Percentiles rank a stretch among this genome's conserved stretches.
These are phyloP conservation scores for Paspalum notatum DNA, from an alignment of 176 grass and related monocot genomes.

Conservation along the genomic window DNA sequence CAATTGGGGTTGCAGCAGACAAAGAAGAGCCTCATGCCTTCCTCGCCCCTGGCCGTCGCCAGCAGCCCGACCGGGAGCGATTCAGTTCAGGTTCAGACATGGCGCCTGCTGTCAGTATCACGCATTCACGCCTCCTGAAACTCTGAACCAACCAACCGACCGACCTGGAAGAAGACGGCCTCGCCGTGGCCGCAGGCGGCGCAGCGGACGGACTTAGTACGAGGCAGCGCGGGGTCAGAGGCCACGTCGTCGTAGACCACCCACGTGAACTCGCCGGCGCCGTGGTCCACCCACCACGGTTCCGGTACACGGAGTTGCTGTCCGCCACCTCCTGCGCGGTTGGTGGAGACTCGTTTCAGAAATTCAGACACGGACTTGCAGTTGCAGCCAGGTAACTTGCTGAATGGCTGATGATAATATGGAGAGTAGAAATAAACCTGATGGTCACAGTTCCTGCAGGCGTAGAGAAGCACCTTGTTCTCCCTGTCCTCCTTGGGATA, in stretches of 20 bases:
- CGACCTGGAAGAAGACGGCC: conserved; percentile 66
- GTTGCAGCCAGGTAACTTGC: no score
- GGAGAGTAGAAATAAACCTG: conserved; percentile 21
- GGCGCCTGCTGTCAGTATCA: neutral
- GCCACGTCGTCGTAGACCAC: conserved; percentile 52
- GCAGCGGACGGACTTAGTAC: conserved; percentile 55
- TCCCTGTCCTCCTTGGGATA: conserved; percentile 49
- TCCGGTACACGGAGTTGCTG: conserved; percentile 61
- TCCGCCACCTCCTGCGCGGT: conserved; percentile 55
- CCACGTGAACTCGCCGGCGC: conserved; percentile 55
- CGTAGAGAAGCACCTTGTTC: conserved; percentile 45
- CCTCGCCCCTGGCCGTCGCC: neutral
- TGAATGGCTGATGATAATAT: no score
- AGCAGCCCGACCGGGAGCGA: neutral
- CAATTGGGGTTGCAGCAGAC: conserved; percentile 14
- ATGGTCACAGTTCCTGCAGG: conserved; percentile 53
- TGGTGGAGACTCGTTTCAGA: neutral
- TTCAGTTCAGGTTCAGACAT: no score
- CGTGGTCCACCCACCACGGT: conserved; percentile 62
- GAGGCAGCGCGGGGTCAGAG: conserved; percentile 52
- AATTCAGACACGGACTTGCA: neutral
- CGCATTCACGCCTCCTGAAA: no score
- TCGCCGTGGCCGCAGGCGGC: conserved; percentile 54
- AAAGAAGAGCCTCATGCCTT: conserved; percentile 14
- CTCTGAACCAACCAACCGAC: neutral